Evolutionary conservation across 2,329 filamentous ascomycete species (phyloP).

Genomic region (Zalaria obscura): DNA sequence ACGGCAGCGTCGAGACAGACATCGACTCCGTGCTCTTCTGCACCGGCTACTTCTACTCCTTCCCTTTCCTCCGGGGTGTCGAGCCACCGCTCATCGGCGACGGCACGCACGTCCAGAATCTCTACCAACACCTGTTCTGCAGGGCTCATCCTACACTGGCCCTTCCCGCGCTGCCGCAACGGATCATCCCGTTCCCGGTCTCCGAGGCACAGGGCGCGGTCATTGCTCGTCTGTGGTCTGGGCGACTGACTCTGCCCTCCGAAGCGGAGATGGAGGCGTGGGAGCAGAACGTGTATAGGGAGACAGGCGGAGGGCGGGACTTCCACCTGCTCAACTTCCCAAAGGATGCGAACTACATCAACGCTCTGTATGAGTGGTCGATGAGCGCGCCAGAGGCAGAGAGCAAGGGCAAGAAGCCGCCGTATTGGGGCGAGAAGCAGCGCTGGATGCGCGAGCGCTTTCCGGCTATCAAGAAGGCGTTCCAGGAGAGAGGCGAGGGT

Average conservation of each 20-base stretch:
- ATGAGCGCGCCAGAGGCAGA: conserved; percentile 24
- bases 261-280: conserved; percentile 51
- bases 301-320: conserved; percentile 30
- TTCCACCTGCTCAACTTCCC: conserved; percentile 46
- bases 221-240: conserved; percentile 64
- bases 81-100: conserved; percentile 46
- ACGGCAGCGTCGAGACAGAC: conserved; percentile 49
- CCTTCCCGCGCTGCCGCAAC: conserved; percentile 63
- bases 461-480: conserved; percentile 55
- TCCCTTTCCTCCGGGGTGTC: conserved; percentile 51
- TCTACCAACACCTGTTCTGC: conserved; percentile 72
- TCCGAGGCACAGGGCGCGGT: conserved; percentile 67
- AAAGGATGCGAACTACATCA: conserved; percentile 56
- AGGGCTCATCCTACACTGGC: conserved; percentile 62
- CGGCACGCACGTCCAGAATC: conserved; percentile 54
- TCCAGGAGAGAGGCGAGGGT: conserved; percentile 48
- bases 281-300: conserved; percentile 35
- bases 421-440: conserved; percentile 55
- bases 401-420: conserved; percentile 49
- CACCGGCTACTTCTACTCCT: conserved; percentile 78
- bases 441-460: conserved; percentile 60
- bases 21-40: conserved; percentile 74
- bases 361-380: conserved; percentile 51
- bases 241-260: conserved; percentile 50
- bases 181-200: conserved; percentile 77